phyloP scores from a whole-genome alignment of 345 rosid genomes.

The Heritiera fomes region DNA sequence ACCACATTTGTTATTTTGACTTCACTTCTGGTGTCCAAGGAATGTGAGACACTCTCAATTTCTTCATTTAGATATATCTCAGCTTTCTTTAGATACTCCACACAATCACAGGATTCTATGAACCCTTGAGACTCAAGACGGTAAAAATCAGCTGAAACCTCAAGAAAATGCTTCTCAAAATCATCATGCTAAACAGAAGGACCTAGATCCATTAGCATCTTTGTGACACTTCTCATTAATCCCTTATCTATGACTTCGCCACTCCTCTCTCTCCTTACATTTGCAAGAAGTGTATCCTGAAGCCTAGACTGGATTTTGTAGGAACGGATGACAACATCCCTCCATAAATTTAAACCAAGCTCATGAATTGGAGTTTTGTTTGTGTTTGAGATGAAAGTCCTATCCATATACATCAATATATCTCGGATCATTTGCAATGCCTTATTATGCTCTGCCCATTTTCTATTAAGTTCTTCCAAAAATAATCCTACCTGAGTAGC shows the following conservation, averaged over 20 bases:
- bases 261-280: constrained; percentile 54
- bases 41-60: constrained; percentile 72
- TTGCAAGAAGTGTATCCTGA: constrained; percentile 54
- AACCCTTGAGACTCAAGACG: constrained; percentile 62
- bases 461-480: constrained; percentile 67
- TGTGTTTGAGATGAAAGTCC: constrained; percentile 60
- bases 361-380: constrained; percentile 71
- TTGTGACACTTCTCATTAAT: constrained; percentile 63
- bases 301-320: constrained; percentile 57
- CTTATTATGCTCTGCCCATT: constrained; percentile 78
- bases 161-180: constrained; percentile 70
- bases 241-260: constrained; percentile 75
- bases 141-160: constrained; percentile 62
- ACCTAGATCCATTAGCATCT: constrained; percentile 75
- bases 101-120: constrained; percentile 67
- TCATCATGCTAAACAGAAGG: constrained; percentile 66
- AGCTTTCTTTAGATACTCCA: constrained; percentile 69
- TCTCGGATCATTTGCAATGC: constrained; percentile 79
- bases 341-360: constrained; percentile 71
- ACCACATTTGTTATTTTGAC: constrained; percentile 62
- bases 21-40: constrained; percentile 66
- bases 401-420: constrained; percentile 79
- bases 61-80: constrained; percentile 71
- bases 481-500: constrained; percentile 69
- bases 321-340: constrained; percentile 56